Evolutionary conservation across 768 basidiomycete species (phyloP).

Genomic region (Lactarius tabidus): DNA sequence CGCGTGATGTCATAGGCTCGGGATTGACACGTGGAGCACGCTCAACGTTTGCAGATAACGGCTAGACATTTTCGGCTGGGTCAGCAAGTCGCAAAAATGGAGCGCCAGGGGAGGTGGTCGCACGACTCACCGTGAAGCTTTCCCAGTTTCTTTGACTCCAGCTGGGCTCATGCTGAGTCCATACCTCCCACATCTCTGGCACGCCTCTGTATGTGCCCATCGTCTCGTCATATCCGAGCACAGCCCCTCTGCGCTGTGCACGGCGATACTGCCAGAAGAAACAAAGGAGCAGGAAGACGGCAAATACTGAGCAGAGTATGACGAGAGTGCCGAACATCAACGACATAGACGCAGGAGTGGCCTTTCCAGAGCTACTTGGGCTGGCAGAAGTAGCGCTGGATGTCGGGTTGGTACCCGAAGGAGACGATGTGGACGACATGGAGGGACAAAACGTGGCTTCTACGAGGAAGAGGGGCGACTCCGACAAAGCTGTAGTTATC

Average conservation of each 20-base stretch:
- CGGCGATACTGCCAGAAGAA: conserved; percentile 14
- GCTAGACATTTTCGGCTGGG: too few species aligned
- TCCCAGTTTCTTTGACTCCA: conserved; percentile 5
- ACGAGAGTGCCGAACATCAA: conserved; percentile 13
- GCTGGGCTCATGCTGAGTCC: conserved; percentile 8
- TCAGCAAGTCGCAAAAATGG: too few species aligned
- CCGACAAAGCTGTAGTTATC: not conserved
- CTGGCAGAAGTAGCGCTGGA: not conserved
- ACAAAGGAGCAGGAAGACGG: conserved; percentile 4
- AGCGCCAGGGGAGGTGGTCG: not conserved
- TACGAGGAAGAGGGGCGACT: not conserved
- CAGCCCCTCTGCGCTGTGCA: not conserved
- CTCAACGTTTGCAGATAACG: conserved; percentile 7
- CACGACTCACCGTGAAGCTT: conserved; percentile 9
- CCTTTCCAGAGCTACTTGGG: not conserved
- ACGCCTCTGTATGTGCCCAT: not conserved
- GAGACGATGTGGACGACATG: conserved; percentile 9
- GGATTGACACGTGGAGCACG: not conserved
- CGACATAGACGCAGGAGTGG: not conserved
- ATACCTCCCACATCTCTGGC: conserved; percentile 22
- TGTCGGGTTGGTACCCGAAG: not conserved
- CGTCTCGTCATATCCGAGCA: conserved; percentile 5
- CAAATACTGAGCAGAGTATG: conserved; percentile 6
- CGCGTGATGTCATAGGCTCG: not conserved
- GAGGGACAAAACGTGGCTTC: not conserved